A percentile compares a stretch with the other conserved stretches of the same genome.
Conservation (phyloP, 169 alveolate genomes). For the Plasmodium inui region DNA sequence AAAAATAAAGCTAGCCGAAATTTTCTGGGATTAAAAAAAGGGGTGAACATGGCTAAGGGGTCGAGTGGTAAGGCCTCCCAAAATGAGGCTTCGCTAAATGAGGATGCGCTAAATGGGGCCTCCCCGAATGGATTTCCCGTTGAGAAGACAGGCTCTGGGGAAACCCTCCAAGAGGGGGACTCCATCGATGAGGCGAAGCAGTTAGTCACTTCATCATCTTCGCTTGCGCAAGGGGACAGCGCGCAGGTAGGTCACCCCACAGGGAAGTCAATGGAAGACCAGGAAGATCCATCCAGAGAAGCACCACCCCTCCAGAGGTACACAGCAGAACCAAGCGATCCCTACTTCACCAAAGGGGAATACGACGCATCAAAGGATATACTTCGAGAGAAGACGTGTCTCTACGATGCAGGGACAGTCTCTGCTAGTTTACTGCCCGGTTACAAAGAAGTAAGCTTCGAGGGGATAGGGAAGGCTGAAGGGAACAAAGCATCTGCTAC, state of each 20-base stretch:
- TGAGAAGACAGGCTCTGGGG: not conserved
- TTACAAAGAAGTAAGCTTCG: conserved; percentile 23
- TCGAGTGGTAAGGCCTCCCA: not conserved
- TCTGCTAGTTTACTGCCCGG: conserved; percentile 39
- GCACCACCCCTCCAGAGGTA: not conserved
- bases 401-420: not conserved
- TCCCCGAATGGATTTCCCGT: not conserved
- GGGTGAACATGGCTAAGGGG: conserved; percentile 10
- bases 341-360: conserved; percentile 26
- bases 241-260: not conserved
- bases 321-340: not conserved
- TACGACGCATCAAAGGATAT: conserved; percentile 34
- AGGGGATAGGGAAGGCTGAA: not conserved
- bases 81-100: not conserved
- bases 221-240: not conserved
- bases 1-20: conserved; percentile 26
- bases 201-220: not conserved
- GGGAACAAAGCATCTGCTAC: not conserved
- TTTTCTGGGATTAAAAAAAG: conserved; percentile 12
- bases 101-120: not conserved
- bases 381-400: conserved; percentile 5
- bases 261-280: not conserved
- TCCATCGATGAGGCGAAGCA: not conserved
- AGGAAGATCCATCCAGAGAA: not conserved
- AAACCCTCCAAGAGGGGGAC: not conserved